Conservation (phyloP, 2,329 filamentous ascomycete genomes). For the Mollisiaceae sp. region DNA sequence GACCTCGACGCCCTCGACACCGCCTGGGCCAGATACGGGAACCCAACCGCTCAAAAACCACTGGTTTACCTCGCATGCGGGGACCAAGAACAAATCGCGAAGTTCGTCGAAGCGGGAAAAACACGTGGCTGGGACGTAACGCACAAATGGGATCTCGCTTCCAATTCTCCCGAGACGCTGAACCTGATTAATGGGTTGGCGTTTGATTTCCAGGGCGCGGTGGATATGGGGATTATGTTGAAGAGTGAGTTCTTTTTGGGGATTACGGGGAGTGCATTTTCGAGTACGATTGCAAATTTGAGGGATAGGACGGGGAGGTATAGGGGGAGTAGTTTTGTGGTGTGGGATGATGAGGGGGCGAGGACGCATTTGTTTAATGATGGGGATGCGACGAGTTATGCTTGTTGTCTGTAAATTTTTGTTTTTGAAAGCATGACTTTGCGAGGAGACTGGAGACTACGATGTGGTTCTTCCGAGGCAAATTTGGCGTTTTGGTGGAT, state of each 20-base stretch:
- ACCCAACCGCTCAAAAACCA: conserved; percentile 33
- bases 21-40: conserved; percentile 40
- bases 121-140: conserved; percentile 44
- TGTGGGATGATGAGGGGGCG: conserved; percentile 41
- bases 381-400: conserved; percentile 41
- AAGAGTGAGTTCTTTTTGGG: conserved; percentile 44
- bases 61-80: conserved; percentile 45
- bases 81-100: conserved; percentile 42
- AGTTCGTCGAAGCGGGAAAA: conserved; percentile 40
- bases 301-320: conserved; percentile 45
- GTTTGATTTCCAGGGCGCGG: conserved; percentile 45
- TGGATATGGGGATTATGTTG: conserved; percentile 45
- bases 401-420: conserved; percentile 44
- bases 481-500: no score
- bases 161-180: not conserved
- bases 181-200: conserved; percentile 38
- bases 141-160: conserved; percentile 43
- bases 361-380: conserved; percentile 44
- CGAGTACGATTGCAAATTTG: conserved; percentile 42
- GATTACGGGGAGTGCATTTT: conserved; percentile 45
- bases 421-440: not conserved
- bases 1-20: conserved; percentile 45
- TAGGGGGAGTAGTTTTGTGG: conserved; percentile 42
- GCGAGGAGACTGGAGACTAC: no score
- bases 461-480: no score